Evolutionary conservation across 2,329 filamentous ascomycete genomes (phyloP), one percentile per base, ranked within the genome.

Genomic region (Tolypocladium sp.): DNA sequence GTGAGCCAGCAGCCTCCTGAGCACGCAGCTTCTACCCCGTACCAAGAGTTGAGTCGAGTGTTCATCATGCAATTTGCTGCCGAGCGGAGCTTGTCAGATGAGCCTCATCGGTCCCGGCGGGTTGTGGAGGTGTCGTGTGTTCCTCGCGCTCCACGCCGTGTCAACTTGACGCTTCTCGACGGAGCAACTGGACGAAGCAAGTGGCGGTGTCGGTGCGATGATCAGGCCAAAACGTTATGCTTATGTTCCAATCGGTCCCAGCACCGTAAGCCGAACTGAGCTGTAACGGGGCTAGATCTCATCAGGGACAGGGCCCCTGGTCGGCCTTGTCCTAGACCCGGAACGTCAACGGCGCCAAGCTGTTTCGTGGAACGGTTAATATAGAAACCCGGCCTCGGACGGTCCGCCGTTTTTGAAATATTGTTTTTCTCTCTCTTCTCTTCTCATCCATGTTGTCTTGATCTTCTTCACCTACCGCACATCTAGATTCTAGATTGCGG

Each of bases 281-380:
- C 63, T 69, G 68, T 67, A 68, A 69, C 68, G 59, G 60, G 63
- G 62, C 64, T 66, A 65, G 67, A 68, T 67, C 63, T 68, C 65
- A 61, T 62, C 60, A 57, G 59, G 52, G 58, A 58, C 60, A 61
- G 59, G 59, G 57, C 20, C 58, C 59, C 62, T 51, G 49, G 62
- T 58, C 56, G 22, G 55, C 7, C 41, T n/a, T 56, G 59, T 62
- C 59, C 62, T 57, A 62, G 61, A 60, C 60, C 57, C 60, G 59
- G 62, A 63, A 64, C 63, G 57, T 57, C 59, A 62, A 51, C 33
- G 49, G 40, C 63, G 57, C 57, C 56, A 58, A 61, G 56, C 57
- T 60, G 65, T 65, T 66, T 65, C 63, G 64, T 61, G 55, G 60
- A 63, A 58, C 38, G 49, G 56, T 57, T 59, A 54, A 41, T 40